phyloP scores from a whole-genome alignment of 352 stramenopile genomes.

The Phytophthora ramorum region DNA sequence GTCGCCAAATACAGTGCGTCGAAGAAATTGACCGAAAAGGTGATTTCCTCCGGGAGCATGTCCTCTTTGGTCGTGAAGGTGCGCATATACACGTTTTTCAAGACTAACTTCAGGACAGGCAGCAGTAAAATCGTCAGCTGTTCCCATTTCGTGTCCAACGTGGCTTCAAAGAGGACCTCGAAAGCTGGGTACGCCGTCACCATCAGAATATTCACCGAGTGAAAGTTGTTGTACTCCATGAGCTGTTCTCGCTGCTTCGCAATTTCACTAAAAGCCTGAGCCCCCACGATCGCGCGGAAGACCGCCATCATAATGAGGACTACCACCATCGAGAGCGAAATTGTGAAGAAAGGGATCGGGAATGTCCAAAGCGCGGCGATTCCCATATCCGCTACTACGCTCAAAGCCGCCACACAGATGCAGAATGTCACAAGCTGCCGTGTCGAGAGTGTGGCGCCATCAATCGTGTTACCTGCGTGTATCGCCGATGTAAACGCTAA shows the following conservation, averaged over 20 bases:
- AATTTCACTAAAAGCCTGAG: not conserved
- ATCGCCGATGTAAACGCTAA: not conserved
- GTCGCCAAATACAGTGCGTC: not conserved
- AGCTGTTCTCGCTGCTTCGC: not conserved
- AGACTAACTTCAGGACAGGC: not conserved
- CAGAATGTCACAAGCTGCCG: constrained; percentile 5
- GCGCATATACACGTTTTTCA: not conserved
- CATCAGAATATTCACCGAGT: not conserved
- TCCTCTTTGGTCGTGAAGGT: not conserved
- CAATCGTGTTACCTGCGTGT: not conserved
- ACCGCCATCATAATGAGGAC: not conserved
- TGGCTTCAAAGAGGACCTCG: not conserved
- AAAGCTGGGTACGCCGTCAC: not conserved
- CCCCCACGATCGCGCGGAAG: constrained; percentile 1
- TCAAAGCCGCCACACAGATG: not conserved
- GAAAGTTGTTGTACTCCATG: not conserved
- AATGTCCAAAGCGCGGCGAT: constrained; percentile 1
- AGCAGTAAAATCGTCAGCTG: not conserved
- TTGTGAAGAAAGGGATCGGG: constrained; percentile 1
- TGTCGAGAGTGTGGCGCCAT: not conserved
- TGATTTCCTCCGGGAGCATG: not conserved
- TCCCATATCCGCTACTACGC: not conserved
- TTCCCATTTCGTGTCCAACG: not conserved
- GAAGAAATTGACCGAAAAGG: not conserved
- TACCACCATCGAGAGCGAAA: not conserved